Base-by-base conservation (phyloP, 192 early-diverging fungal genomes). In the Chytriomyces sp. region DNA sequence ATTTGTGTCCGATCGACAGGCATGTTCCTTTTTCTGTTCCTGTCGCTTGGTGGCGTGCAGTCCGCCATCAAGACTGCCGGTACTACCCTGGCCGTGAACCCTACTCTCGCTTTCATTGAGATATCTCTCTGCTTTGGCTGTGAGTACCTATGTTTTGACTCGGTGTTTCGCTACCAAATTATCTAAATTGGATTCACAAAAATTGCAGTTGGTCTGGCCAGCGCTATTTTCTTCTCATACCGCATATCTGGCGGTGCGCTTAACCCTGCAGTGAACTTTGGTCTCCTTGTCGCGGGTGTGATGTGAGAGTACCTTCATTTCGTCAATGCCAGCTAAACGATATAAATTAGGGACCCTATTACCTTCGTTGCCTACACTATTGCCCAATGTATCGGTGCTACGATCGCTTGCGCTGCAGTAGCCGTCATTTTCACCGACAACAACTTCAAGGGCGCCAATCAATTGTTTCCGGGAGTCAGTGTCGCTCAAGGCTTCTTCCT, bases 231-330 rank as follows among this genome's bases (percentile, higher is more conserved):
- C 40, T 62, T 73, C 70, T 17, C 65, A 14, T 82, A 81, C 60
- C 77, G 81, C 14, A 82, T 89, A 55, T 89, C 84, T 6, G 89
- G 88, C 22, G 84, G 88, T 5, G 80, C 80, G 10, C 78, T 91
- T 61, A 91, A 91, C 68, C 88, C 90, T 3, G 86, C 89, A 12
- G 80, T 91, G 31, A 79, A 84, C n/a, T 60, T 91, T 10, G 79
- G 81, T 25, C 79, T 89, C n/a, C 56, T 89, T 41, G 73, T 87
- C 39, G 78, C 80, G 52, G 74, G 74, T n/a, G 65, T 59, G 37
- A 75, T 75, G 64, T 72, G 44, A 61, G 41, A 64, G 38, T 31
- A 4, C 6, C 39, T 72, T 6, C 19, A 52, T 64, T 64, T 64
- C 12, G 8, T 12, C 38, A 12, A 57, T 8, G n/a, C 14, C 34